These are phyloP conservation scores for Cinnamomum chago DNA, from an alignment of 164 flowering plant species.

Conservation along the genomic window DNA sequence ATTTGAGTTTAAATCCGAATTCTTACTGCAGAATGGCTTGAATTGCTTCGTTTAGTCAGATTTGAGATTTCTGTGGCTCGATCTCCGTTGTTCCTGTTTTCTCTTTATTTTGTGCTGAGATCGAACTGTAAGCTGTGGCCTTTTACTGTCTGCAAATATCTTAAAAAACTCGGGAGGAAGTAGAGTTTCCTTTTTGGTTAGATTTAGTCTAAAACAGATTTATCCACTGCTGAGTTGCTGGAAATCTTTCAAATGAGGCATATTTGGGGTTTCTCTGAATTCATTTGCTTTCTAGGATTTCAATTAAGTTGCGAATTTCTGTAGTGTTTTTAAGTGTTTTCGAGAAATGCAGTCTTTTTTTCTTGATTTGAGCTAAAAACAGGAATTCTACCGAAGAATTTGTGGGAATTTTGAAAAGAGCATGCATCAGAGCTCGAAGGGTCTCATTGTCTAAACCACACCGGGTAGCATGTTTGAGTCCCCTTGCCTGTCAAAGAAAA, in stretches of 20 bases:
- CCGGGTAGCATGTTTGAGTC: neutral
- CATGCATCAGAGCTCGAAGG: too few relatives aligned
- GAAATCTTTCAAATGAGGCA: neutral
- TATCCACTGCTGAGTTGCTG: neutral
- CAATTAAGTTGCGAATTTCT: too few relatives aligned
- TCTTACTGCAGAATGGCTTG: neutral
- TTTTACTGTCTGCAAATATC: neutral
- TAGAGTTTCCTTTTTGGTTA: neutral
- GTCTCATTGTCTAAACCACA: too few relatives aligned
- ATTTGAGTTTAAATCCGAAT: neutral
- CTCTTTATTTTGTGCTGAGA: neutral
- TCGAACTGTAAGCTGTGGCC: neutral
- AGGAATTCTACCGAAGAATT: too few relatives aligned
- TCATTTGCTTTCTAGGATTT: too few relatives aligned
- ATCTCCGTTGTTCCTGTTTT: neutral
- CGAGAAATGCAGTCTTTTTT: too few relatives aligned
- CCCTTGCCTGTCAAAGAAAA: neutral
- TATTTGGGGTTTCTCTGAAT: too few relatives aligned
- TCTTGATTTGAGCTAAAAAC: too few relatives aligned
- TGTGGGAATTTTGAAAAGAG: too few relatives aligned
- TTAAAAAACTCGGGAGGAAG: neutral
- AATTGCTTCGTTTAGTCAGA: neutral
- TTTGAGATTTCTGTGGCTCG: neutral
- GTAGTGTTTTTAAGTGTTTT: too few relatives aligned
- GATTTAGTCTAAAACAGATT: neutral